Evolutionary conservation across 2,329 filamentous ascomycete genomes (phyloP), one percentile per base, ranked within the genome.

Genomic region (Pestalotiopsis sp.): DNA sequence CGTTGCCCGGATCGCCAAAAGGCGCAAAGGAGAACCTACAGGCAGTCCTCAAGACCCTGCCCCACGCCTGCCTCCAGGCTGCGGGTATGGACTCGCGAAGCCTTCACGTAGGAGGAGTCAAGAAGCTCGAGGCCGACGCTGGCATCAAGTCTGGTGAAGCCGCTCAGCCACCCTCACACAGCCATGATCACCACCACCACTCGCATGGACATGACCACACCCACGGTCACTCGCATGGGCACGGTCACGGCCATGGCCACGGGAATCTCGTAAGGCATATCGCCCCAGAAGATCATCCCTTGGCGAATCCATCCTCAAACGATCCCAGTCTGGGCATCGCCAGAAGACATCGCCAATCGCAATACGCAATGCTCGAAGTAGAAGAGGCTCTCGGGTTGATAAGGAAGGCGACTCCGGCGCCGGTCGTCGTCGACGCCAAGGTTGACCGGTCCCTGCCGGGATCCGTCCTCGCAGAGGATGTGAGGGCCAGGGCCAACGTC

Each of bases 1-100:
- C 96, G 0, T 84, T 99, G 3, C 96, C 96, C 0, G 96, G 96
- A 1, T 98, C 95, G 0, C 96, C 96, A 0, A 98, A 98, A 79
- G 96, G 95, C 1, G 96, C 96, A 9, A 93, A 90, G 76, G 96
- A 99, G 83, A 99, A 98, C 76, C 87, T 99, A 0, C 90, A 96
- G 76, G 91, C 95, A 1, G 86, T 99, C 6, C 84, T 99, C 71
- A 97, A 94, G 77, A 90, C 95, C n/a, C 82, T 99, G 5, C 95
- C 95, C 0, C 96, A 99, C 81, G 96, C 96, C n/a, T 99, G 96
- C 74, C 83, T 93, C 7, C 95, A 98, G 82, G 93, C 94, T 36
- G 90, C 92, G 0, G 96, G 95, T 1, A 90, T 89, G 14, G 90
- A 97, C 76, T 98, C 96, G 0, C 88, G 96, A 73, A 80, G 84